Evolutionary conservation across 768 basidiomycete species (phyloP).

Genomic region (Multifurca ochricompacta): DNA sequence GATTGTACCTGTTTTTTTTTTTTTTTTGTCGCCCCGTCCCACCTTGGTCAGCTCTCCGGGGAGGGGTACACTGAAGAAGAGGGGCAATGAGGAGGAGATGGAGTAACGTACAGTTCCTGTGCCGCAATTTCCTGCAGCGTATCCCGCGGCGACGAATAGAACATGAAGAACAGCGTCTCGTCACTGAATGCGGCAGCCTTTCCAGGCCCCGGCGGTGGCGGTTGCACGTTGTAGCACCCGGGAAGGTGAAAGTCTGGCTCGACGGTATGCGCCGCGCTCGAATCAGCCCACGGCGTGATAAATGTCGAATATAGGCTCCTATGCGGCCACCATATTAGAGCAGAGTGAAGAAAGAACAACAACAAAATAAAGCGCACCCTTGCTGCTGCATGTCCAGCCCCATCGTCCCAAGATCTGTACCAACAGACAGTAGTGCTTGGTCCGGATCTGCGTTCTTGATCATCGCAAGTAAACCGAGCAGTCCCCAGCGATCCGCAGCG

Average conservation of each 20-base stretch:
- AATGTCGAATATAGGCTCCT: constrained; percentile 84
- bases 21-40: neutral
- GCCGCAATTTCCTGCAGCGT: constrained; percentile 87
- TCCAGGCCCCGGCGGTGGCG: constrained; percentile 68
- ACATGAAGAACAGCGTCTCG: constrained; percentile 94
- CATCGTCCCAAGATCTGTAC: constrained; percentile 82
- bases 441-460: constrained; percentile 81
- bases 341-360: too few species aligned
- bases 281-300: constrained; percentile 92
- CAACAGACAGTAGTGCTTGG: constrained; percentile 69
- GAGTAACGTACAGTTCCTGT: constrained; percentile 74
- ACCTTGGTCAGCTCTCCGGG: constrained; percentile 12
- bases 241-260: constrained; percentile 89
- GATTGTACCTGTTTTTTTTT: constrained; percentile 57
- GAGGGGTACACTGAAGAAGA: too few species aligned
- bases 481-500: constrained; percentile 22
- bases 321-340: neutral
- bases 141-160: constrained; percentile 88
- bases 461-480: constrained; percentile 67
- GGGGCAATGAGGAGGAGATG: too few species aligned
- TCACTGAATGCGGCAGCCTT: constrained; percentile 83
- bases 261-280: constrained; percentile 68
- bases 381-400: constrained; percentile 77
- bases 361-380: constrained; percentile 49
- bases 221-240: constrained; percentile 82